Evolutionary conservation across 2,329 filamentous ascomycete species (phyloP).

Genomic region (Leptographium lundbergii): DNA sequence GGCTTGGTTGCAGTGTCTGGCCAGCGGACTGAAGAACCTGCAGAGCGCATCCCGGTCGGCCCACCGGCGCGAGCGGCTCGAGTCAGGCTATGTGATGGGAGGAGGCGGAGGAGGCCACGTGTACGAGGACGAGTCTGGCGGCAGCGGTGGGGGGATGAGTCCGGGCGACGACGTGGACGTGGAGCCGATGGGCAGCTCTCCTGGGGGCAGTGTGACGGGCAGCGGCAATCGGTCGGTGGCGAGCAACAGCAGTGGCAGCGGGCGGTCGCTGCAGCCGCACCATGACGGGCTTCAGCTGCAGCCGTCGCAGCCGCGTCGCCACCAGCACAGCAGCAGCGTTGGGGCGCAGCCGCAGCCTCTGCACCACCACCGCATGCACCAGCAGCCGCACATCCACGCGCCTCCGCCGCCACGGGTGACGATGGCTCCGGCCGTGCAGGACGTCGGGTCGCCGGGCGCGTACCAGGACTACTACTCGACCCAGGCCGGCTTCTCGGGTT

Average conservation of each 20-base stretch:
- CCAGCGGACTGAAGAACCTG: constrained; percentile 71
- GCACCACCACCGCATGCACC: background rate
- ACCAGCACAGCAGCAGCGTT: constrained; percentile 1
- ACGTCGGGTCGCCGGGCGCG: constrained; percentile 7
- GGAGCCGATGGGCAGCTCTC: constrained; percentile 32
- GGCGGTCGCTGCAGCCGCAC: background rate
- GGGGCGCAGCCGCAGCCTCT: background rate
- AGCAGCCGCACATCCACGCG: constrained; percentile 11
- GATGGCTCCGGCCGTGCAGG: constrained; percentile 10
- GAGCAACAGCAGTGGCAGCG: background rate
- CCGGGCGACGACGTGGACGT: constrained; percentile 48
- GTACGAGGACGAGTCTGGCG: constrained; percentile 59
- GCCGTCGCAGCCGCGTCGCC: background rate
- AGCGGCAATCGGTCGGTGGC: background rate
- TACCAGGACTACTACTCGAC: constrained; percentile 16
- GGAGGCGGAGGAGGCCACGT: background rate
- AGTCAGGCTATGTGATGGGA: constrained; percentile 19
- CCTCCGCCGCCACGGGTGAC: constrained; percentile 6
- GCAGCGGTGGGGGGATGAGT: constrained; percentile 46
- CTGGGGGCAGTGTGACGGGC: constrained; percentile 19
- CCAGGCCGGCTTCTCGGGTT: constrained; percentile 36
- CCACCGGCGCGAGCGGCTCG: constrained; percentile 50
- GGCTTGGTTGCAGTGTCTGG: constrained; percentile 52
- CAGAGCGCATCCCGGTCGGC: constrained; percentile 55
- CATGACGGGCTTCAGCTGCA: background rate